Percentiles rank a stretch among this genome's conserved stretches.
Evolutionary conservation across 2,329 filamentous ascomycete species (phyloP).

Genomic region (Colletotrichum truncatum): DNA sequence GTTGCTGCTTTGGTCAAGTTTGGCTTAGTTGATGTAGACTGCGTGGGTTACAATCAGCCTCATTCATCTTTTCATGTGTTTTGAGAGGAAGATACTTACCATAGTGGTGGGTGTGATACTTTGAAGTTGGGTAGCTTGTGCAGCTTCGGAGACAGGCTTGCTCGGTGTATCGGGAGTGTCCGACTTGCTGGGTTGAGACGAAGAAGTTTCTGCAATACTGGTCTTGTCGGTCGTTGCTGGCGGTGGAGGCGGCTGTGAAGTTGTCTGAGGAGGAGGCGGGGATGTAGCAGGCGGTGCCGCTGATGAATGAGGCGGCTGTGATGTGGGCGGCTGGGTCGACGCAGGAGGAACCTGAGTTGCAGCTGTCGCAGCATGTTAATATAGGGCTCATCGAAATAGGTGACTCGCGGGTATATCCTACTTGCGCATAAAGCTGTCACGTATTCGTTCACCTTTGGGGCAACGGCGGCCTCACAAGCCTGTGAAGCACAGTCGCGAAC

Average conservation of each 20-base stretch:
- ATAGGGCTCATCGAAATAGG: not conserved
- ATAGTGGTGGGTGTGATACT: constrained; percentile 20
- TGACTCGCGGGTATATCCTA: constrained; percentile 31
- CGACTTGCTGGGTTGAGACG: not conserved
- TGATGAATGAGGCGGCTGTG: not conserved
- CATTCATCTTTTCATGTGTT: not conserved
- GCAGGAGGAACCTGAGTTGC: constrained; percentile 8
- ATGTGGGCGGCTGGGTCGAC: constrained; percentile 1
- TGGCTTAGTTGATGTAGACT: constrained; percentile 15
- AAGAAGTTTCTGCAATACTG: not conserved
- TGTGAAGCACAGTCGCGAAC: constrained; percentile 50
- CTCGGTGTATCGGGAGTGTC: not conserved
- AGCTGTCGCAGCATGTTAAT: constrained; percentile 12
- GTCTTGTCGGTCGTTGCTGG: not conserved
- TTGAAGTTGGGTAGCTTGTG: constrained; percentile 29
- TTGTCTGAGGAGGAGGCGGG: not conserved
- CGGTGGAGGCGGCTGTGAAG: constrained; percentile 4
- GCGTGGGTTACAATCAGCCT: not conserved
- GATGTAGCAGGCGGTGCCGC: constrained; percentile 8
- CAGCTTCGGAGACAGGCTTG: not conserved
- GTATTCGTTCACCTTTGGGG: constrained; percentile 39
- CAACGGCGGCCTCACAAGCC: constrained; percentile 38
- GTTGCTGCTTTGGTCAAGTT: constrained; percentile 22
- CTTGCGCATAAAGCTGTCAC: constrained; percentile 39
- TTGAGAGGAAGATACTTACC: not conserved